Evolutionary conservation across 228 moss, liverwort and hornwort genomes (phyloP).

Genomic region (Sphagnum fallax): DNA sequence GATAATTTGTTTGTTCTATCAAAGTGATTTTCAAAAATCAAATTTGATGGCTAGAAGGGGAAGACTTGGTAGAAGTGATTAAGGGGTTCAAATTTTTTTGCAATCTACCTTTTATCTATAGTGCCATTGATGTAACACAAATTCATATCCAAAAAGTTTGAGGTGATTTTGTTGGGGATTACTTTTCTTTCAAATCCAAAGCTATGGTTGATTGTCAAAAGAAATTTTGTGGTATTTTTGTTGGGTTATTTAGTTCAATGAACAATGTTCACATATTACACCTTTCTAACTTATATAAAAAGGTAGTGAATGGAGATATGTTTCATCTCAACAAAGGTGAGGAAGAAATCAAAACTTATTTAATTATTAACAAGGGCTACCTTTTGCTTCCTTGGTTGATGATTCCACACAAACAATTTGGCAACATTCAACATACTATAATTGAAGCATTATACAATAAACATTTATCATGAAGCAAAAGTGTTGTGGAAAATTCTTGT

Average conservation of each 20-base stretch:
- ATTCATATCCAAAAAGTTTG: not conserved
- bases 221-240: not conserved
- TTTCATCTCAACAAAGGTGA: not conserved
- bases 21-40: not conserved
- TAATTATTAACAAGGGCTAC: slow-evolving; percentile 1
- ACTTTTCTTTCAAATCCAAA: not conserved
- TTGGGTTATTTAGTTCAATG: not conserved
- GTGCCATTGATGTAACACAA: not conserved
- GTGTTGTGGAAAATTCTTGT: not conserved
- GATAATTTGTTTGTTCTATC: not conserved
- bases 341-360: not conserved
- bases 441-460: not conserved
- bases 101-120: not conserved
- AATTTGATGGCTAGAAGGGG: not conserved
- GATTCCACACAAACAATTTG: not conserved
- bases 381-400: not conserved
- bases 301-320: not conserved
- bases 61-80: not conserved
- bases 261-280: not conserved
- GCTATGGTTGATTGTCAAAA: not conserved
- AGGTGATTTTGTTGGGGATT: not conserved
- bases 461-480: not conserved
- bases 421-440: not conserved
- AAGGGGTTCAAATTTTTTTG: not conserved
- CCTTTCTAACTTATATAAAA: not conserved